Evolutionary conservation across 306 rosid species (phyloP), one percentile per base, ranked within the genome.

Genomic region (Crataegus laevigata): DNA sequence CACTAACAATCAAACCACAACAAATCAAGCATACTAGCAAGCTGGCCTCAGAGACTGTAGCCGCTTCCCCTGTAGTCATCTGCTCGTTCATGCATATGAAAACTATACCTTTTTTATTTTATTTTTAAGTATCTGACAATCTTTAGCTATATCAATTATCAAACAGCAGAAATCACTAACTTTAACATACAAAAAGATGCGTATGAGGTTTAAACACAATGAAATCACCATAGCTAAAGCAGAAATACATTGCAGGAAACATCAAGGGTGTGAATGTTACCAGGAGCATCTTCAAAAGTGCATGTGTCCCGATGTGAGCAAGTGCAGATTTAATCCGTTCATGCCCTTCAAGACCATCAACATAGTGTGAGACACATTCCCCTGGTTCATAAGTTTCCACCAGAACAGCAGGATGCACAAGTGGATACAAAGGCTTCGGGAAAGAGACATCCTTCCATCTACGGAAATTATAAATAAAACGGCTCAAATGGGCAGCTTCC

Each of bases 401-500:
- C 88, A 94, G 79, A 76, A 94, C 98, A 70, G 98, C 94, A 55
- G 98, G 98, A 80, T 94, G 98, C 78, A 94, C 98, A 38, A 94
- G 97, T 22, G 98, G 98, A 78, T 94, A 94, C 76, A 91, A 92
- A 40, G 98, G 98, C 88, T 89, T 94, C 22, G 98, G 97, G 86
- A 94, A 94, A 67, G 98, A 94, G 79, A 94, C 98, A 85, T 94
- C 92, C 88, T 76, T 94, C 98, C 97, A 91, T n/a, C 83, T 82
- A 61, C 97, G 93, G 79, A 94, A 94, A 86, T 94, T 94, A 82
- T 91, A 94, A 62, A 91, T 89, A 71, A 91, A 94, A 66, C 98
- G 98, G 79, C 93, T 94, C 89, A 94, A 87, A 81, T 94, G 96
- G 73, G 98, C 94, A 86, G 98, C 98, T 88, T 94, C 98, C 89